phyloP scores from a whole-genome alignment of 176 grass and related monocot genomes.

The Poa pratensis region DNA sequence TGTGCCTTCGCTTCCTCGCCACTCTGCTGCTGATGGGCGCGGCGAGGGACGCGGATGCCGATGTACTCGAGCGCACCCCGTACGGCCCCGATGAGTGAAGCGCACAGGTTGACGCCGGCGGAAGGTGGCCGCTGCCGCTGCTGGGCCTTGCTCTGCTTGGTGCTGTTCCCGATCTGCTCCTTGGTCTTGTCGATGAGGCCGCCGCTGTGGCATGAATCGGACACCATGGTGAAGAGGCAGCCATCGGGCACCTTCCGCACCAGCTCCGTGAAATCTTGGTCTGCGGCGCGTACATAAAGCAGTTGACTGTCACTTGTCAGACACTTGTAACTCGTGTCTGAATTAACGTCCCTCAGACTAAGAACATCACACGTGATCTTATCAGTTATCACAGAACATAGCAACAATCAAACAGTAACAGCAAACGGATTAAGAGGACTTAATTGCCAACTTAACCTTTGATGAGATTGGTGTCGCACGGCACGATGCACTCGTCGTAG shows the following conservation, averaged over 20 bases:
- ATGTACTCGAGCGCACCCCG: slow-evolving; percentile 46
- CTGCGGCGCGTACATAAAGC: slow-evolving; percentile 34
- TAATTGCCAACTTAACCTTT: slow-evolving; percentile 39
- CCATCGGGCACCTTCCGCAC: slow-evolving; percentile 66
- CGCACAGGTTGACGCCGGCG: slow-evolving; percentile 28
- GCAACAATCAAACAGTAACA: neutral
- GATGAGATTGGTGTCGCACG: slow-evolving; percentile 86
- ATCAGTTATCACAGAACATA: too few relatives aligned
- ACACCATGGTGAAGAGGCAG: slow-evolving; percentile 79
- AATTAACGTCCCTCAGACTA: too few relatives aligned
- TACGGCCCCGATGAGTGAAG: slow-evolving; percentile 40
- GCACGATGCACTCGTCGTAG: slow-evolving; percentile 95
- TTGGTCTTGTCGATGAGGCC: slow-evolving; percentile 83
- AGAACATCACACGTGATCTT: too few relatives aligned
- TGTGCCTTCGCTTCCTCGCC: neutral
- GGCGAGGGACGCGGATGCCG: slow-evolving; percentile 42
- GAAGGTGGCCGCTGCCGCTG: slow-evolving; percentile 24
- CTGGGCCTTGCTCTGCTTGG: slow-evolving; percentile 39
- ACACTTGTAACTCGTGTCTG: neutral
- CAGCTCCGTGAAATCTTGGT: slow-evolving; percentile 82
- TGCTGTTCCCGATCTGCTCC: slow-evolving; percentile 89
- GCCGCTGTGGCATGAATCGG: slow-evolving; percentile 90
- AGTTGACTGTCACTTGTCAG: neutral
- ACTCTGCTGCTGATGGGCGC: neutral
- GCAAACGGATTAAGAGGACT: neutral